A percentile compares a stretch with the other conserved stretches of the same genome.
These are phyloP conservation scores for Calocybe gangraenosa DNA, from an alignment of 768 basidiomycete species.

Conservation along the genomic window DNA sequence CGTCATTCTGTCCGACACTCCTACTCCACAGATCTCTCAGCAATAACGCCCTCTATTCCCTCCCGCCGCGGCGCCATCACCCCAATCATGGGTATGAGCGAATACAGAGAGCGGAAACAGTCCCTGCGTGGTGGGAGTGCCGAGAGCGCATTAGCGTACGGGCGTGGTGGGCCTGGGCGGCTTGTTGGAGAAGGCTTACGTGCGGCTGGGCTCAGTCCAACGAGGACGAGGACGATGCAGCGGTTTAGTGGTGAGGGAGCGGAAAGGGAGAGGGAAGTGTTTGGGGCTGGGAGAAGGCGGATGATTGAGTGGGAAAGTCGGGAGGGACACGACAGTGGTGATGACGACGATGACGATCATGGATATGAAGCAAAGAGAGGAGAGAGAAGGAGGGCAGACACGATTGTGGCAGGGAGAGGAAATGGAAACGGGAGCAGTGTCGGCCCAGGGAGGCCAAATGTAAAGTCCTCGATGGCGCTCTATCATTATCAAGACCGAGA, in stretches of 20 bases:
- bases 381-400: too few relatives aligned
- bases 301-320: constrained; percentile 14
- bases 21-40: neutral
- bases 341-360: neutral
- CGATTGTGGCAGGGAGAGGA: neutral
- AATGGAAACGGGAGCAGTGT: neutral
- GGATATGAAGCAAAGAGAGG: too few relatives aligned
- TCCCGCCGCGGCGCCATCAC: constrained; percentile 5
- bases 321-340: neutral
- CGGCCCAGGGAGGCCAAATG: too few relatives aligned
- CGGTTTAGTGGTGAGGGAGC: neutral
- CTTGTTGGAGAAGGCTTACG: constrained; percentile 65
- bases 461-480: too few relatives aligned
- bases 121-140: constrained; percentile 62
- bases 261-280: neutral
- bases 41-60: neutral
- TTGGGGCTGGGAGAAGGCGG: constrained; percentile 31
- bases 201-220: constrained; percentile 61
- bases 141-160: constrained; percentile 49
- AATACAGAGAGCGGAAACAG: constrained; percentile 46
- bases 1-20: neutral
- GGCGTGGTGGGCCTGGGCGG: constrained; percentile 40
- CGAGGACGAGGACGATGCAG: constrained; percentile 21
- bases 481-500: too few relatives aligned
- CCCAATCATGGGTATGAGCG: constrained; percentile 16